These are phyloP conservation scores for Schrenkiella parvula DNA, from an alignment of 345 rosid genomes.

Conservation along the genomic window DNA sequence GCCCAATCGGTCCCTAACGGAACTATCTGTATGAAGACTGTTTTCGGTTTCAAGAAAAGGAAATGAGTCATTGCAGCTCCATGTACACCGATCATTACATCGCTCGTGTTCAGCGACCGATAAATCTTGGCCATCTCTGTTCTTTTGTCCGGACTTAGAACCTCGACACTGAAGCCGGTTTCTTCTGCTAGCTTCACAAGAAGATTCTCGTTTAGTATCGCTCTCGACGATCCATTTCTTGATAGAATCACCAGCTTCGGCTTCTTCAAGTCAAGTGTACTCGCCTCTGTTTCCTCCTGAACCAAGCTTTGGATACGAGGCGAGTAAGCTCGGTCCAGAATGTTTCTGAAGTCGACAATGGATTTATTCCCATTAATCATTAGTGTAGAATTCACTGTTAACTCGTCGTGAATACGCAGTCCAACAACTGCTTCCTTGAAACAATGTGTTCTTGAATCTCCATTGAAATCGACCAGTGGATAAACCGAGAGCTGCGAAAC, in stretches of 20 bases:
- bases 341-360: conserved; percentile 55
- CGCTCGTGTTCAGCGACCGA: conserved; percentile 53
- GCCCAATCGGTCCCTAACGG: conserved; percentile 91
- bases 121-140: conserved; percentile 73
- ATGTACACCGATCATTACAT: conserved; percentile 80
- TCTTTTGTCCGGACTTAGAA: conserved; percentile 48
- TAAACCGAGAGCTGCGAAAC: conserved; percentile 55
- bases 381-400: conserved; percentile 49
- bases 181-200: conserved; percentile 56
- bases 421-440: conserved; percentile 75
- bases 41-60: conserved; percentile 67
- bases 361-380: conserved; percentile 36
- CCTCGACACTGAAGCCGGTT: conserved; percentile 56
- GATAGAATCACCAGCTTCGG: conserved; percentile 70
- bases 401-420: conserved; percentile 71
- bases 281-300: conserved; percentile 30
- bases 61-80: conserved; percentile 96
- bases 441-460: conserved; percentile 74
- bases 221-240: conserved; percentile 56
- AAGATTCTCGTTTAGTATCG: conserved; percentile 53
- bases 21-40: conserved; percentile 67
- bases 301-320: conserved; percentile 52
- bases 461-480: conserved; percentile 49
- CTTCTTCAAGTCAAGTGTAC: conserved; percentile 25
- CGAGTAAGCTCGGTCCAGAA: conserved; percentile 53